Evolutionary conservation across 257 asterid genomes (phyloP), one percentile per base, ranked within the genome.

Genomic region (Nicotiana otophora): DNA sequence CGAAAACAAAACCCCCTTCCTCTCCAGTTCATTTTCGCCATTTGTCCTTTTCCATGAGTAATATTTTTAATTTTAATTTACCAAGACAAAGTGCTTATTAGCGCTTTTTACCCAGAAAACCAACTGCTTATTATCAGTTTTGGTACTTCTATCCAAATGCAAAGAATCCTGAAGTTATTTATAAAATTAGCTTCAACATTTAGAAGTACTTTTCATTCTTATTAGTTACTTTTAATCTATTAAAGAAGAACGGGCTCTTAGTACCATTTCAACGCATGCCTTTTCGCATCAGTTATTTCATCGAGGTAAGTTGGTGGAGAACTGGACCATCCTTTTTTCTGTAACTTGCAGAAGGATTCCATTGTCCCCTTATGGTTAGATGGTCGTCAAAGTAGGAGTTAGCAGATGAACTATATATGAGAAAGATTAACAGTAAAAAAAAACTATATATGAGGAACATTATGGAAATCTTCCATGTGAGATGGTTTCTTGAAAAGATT

Each of bases 341-440:
- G 26, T 51, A 75, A 28, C 80, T 51, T 51, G 80, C 63, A 23
- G 80, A 75, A 51, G 63, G 80, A 20, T 75, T 39, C 61, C 63
- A 28, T 75, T 48, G 30, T 51, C 63, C 28, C 46, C 23, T 31
- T 51, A 26, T 75, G 80, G 63, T 51, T 61, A 75, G 63, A 28
- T 75, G 28, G 17, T 75, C 7, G 26, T 75, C 62, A 75, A 75
- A 26, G 53, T 75, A 28, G 42, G 61, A 48, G 42, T 75, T 75
- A 75, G 80, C 63, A 7, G 63, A 51, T 26, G 80, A 74, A 51
- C 9, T 48, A 75, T 51, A 26, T 23, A 51, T 26, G 80, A 75
- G 80, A 75, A 75, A 51, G 63, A 75, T 51, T 26, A 42, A 51
- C 51, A 42, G 51, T 42, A 2, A 42, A 42, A 42, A 42, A 9